Percentiles rank a stretch among this genome's conserved stretches.
phyloP scores from a whole-genome alignment of 306 rosid genomes.

The Malus asiatica region DNA sequence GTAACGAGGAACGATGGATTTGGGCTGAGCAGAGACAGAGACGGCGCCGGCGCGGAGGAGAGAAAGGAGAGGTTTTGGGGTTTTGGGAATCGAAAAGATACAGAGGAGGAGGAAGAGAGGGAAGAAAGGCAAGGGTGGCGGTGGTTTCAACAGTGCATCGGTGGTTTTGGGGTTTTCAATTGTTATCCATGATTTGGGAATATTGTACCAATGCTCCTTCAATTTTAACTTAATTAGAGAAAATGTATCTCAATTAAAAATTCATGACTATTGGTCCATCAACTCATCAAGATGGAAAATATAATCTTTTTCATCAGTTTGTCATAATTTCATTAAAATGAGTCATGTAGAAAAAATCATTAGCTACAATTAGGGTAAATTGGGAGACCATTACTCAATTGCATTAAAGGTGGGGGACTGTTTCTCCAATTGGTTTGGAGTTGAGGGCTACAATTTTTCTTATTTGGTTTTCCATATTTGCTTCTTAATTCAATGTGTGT shows the following conservation, averaged over 20 bases:
- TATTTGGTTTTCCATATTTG: too few species aligned
- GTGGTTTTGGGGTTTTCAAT: too few species aligned
- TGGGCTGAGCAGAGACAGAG: not conserved
- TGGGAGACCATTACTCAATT: too few species aligned
- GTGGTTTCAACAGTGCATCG: not conserved
- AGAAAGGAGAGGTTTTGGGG: slow-evolving; percentile 23
- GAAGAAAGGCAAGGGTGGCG: slow-evolving; percentile 24
- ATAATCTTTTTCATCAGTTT: too few species aligned
- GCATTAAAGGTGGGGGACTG: too few species aligned
- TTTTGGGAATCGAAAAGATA: slow-evolving; percentile 26
- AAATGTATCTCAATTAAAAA: accelerated
- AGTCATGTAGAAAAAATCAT: accelerated
- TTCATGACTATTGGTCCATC: accelerated
- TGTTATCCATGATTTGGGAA: too few species aligned
- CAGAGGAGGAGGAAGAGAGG: not conserved
- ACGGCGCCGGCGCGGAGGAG: slow-evolving; percentile 5
- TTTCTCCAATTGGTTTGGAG: too few species aligned
- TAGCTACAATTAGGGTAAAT: too few species aligned
- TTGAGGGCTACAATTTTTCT: too few species aligned
- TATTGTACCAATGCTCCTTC: accelerated
- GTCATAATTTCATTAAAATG: too few species aligned
- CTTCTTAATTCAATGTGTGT: accelerated
- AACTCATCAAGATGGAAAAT: accelerated
- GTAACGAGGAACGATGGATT: slow-evolving; percentile 32
- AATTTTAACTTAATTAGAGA: too few species aligned